Base-by-base conservation (phyloP, 139 green algal genomes). In the Chlorella sp. region DNA sequence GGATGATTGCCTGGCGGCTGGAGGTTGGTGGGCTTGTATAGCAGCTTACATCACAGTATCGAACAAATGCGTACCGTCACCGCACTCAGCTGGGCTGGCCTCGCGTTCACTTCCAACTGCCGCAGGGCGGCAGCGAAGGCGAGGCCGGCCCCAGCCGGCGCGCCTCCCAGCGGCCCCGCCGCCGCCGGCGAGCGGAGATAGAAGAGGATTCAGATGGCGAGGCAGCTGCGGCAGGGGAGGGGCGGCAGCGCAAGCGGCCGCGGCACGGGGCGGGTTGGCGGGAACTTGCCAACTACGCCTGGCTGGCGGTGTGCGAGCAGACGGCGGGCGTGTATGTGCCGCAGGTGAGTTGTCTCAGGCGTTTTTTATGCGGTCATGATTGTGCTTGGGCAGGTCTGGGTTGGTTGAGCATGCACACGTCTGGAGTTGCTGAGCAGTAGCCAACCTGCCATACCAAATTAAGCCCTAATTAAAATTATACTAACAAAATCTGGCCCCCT, bases 321-420 rank as follows among this genome's bases (percentile, higher is more conserved):
- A 82, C 40, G 14, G 75, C 88, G 0, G 87, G 85, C 8, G 64
- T 82, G 44, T 96, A 96, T 73, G 86, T 92, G 46, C 93, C 93
- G 0, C 93, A 96, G 82, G 80, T 70, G 36, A 4, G 80, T 68
- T n/a, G 1, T 1, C 2, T 48, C n/a, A 4, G 43, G 43, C 36
- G 40, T 34, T 20, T 0, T n/a, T 20, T 22, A 30, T 11, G 30
- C 16, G 69, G 40, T 22, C n/a, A 16, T 36, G 4, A 34, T 38
- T 22, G 7, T 20, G 56, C 22, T 20, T 65, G 56, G 56, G 22
- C 56, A 16, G 56, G n/a, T n/a, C n/a, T n/a, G n/a, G n/a, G n/a
- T n/a, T n/a, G n/a, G n/a, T n/a, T n/a, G n/a, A n/a, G n/a, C n/a
- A n/a, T n/a, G n/a, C n/a, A n/a, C n/a, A n/a, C n/a, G n/a, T n/a